Percentiles rank a stretch among this genome's conserved stretches.
These are phyloP conservation scores for Lyophyllum atratum DNA, from an alignment of 768 basidiomycete species.

Conservation along the genomic window DNA sequence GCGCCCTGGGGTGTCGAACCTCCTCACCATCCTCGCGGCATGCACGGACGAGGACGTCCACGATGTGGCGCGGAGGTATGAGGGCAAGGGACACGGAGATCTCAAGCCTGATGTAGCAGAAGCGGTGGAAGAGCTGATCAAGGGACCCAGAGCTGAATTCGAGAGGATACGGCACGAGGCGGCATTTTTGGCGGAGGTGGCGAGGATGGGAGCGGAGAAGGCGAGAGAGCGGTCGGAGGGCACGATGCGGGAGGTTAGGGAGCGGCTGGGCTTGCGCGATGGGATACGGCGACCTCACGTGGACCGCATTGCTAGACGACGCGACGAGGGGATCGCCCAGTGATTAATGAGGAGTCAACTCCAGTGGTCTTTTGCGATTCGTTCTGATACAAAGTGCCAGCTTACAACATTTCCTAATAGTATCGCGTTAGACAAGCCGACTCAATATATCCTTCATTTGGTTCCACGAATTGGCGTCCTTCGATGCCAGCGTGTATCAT, in stretches of 20 bases:
- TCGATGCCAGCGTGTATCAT: not conserved
- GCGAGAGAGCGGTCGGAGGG: slow-evolving; percentile 61
- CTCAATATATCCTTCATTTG: too few relatives aligned
- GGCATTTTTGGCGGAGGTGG: slow-evolving; percentile 62
- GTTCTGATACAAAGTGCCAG: not conserved
- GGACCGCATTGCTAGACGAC: not conserved
- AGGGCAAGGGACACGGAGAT: slow-evolving; percentile 56
- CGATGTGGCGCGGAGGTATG: slow-evolving; percentile 51
- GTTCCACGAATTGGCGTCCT: not conserved
- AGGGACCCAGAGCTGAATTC: slow-evolving; percentile 69
- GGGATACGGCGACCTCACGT: not conserved
- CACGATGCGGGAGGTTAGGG: slow-evolving; percentile 72
- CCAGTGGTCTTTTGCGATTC: not conserved
- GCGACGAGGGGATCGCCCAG: too few relatives aligned
- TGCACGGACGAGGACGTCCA: slow-evolving; percentile 54
- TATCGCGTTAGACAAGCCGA: not conserved
- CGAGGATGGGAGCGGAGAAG: slow-evolving; percentile 59
- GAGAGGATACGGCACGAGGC: slow-evolving; percentile 60
- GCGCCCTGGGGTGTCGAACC: slow-evolving; percentile 85
- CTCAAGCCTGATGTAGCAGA: slow-evolving; percentile 79
- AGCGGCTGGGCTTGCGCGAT: slow-evolving; percentile 55
- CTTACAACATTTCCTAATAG: not conserved
- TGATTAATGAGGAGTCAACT: not conserved
- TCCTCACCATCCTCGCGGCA: slow-evolving; percentile 78
- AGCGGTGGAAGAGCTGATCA: slow-evolving; percentile 69